These are phyloP conservation scores for Pseudogymnoascus sp. DNA, from an alignment of 2,329 filamentous ascomycete species.

Conservation along the genomic window DNA sequence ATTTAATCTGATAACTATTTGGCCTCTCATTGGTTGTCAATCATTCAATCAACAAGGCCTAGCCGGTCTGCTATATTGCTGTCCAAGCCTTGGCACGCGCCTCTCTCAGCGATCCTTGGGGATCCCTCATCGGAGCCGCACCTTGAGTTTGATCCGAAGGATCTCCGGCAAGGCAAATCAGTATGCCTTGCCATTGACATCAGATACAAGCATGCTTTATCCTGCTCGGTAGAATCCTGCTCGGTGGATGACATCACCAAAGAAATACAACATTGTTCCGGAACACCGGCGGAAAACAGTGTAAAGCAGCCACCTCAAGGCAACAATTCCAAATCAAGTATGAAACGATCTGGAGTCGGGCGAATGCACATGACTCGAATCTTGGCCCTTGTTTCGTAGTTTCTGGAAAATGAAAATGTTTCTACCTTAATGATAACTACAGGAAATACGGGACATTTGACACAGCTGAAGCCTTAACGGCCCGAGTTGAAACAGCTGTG, in stretches of 20 bases:
- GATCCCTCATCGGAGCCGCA: background rate
- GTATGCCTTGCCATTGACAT: background rate
- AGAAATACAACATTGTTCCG: background rate
- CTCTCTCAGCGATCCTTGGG: background rate
- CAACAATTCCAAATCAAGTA: background rate
- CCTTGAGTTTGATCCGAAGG: background rate
- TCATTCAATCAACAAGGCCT: background rate
- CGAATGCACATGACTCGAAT: background rate
- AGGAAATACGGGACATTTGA: background rate
- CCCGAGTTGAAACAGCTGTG: slow-evolving; percentile 2
- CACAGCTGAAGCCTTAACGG: slow-evolving; percentile 8
- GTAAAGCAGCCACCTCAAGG: background rate
- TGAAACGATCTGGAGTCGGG: background rate
- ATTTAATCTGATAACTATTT: background rate
- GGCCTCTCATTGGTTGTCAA: background rate
- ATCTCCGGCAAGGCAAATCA: background rate
- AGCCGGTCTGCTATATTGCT: background rate
- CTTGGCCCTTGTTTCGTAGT: background rate
- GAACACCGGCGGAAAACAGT: background rate
- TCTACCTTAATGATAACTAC: background rate
- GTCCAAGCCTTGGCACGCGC: background rate
- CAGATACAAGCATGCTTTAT: background rate
- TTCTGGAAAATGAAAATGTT: background rate
- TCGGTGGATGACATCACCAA: background rate
- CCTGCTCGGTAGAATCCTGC: too few species aligned